Evolutionary conservation across 108 stramenopile species (phyloP), one percentile per base, ranked within the genome.

Genomic region (Fragilaria radians): DNA sequence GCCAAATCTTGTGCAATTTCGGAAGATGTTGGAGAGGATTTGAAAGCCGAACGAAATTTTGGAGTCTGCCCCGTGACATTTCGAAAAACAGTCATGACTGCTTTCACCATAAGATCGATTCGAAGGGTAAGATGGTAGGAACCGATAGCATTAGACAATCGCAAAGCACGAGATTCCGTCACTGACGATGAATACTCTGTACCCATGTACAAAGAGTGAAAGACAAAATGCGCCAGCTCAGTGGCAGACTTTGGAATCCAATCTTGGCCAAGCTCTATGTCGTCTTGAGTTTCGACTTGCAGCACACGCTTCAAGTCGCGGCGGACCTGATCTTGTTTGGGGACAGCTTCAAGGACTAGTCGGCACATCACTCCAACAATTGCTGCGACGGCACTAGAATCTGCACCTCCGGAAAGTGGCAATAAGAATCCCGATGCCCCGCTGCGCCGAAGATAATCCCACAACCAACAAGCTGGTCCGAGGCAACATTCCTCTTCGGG

Each of bases 401-500:
- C 98, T 19, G 98, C 98, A 26, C 98, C 98, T 27, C 98, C 97
- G 63, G 86, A 88, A 26, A 99, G 75, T 17, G 98, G 98, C 31
- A 99, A 78, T 45, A 99, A 88, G 59, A 89, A 99, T 0, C 98
- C 98, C 4, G 83, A 72, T 14, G 95, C 95, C 27, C 96, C 93
- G 7, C 85, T 83, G 22, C 97, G 68, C 26, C 98, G 80, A 57
- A 97, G 59, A 71, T 95, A 99, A 70, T 99, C 98, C 98, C 98
- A 99, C 32, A 99, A 71, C 98, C 98, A 99, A 77, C 96, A 97
- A 23, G 98, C 98, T 1, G 98, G 98, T 0, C 98, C 98, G 25
- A 94, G 61, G 61, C 87, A 94, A 65, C 97, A 98, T 72, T 99
- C 97, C 72, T 99, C 96, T 71, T 98, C 94, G 1, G 97, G 94